These are phyloP conservation scores for Trichosporon ovoides DNA, from an alignment of 1,284 basidiomycete genomes.

Conservation along the genomic window DNA sequence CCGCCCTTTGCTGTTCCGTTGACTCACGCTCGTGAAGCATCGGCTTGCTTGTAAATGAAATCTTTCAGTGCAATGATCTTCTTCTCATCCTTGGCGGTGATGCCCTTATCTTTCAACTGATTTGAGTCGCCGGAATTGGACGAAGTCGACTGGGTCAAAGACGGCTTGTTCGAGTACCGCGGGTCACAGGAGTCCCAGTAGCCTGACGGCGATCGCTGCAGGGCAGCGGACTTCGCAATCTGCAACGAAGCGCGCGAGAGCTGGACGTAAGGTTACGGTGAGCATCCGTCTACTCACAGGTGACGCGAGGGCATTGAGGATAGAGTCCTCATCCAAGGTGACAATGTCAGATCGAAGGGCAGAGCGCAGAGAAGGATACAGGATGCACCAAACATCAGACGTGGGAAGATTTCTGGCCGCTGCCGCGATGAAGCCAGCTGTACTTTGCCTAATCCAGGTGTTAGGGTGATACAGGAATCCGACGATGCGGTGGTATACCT, in stretches of 20 bases:
- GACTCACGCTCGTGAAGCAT: conserved; percentile 58
- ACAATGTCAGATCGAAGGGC: conserved; percentile 81
- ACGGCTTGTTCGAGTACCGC: conserved; percentile 11
- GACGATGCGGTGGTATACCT: conserved; percentile 76
- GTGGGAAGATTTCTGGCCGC: conserved; percentile 69
- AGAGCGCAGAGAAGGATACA: conserved; percentile 84
- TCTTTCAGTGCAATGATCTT: conserved; percentile 65
- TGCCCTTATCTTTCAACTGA: conserved; percentile 51
- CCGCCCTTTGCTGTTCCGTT: background rate
- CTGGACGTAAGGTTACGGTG: conserved; percentile 48
- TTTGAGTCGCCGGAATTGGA: background rate
- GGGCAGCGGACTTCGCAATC: conserved; percentile 59
- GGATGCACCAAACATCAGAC: conserved; percentile 91
- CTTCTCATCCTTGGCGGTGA: conserved; percentile 38
- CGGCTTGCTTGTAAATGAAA: conserved; percentile 77
- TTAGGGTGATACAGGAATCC: conserved; percentile 95
- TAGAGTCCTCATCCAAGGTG: conserved; percentile 64
- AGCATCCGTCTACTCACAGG: conserved; percentile 56
- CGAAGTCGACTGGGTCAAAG: conserved; percentile 3
- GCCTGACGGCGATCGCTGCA: conserved; percentile 50
- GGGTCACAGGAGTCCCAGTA: conserved; percentile 60
- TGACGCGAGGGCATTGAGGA: conserved; percentile 68
- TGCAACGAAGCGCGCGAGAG: conserved; percentile 74
- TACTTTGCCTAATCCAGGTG: conserved; percentile 90
- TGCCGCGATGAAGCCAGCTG: conserved; percentile 78